Percentiles rank a stretch among this genome's conserved stretches.
phyloP scores from a whole-genome alignment of 2,329 filamentous ascomycete species.

The Verticillium dahliae region DNA sequence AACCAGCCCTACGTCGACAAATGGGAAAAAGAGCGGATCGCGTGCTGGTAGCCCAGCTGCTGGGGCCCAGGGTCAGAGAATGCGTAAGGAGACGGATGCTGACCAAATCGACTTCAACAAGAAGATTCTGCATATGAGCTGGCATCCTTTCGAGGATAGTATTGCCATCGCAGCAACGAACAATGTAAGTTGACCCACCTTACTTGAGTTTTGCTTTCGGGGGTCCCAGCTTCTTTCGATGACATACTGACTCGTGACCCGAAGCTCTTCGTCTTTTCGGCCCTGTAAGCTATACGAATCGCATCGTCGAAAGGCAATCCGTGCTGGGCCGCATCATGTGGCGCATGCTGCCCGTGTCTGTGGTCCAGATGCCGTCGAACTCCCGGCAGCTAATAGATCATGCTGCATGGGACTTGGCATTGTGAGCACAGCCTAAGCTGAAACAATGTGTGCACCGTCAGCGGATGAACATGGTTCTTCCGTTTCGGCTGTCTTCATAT shows the following conservation, averaged over 20 bases:
- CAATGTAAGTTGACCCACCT: slow-evolving; percentile 64
- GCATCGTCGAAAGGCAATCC: neutral
- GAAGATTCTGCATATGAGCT: slow-evolving; percentile 99
- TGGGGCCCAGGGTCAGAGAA: slow-evolving; percentile 73
- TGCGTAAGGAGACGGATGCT: slow-evolving; percentile 98
- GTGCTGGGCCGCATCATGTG: neutral
- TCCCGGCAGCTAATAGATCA: neutral
- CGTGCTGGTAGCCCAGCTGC: slow-evolving; percentile 82
- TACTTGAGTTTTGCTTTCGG: neutral
- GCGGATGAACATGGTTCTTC: neutral
- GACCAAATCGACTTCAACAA: slow-evolving; percentile 99
- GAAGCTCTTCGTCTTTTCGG: slow-evolving; percentile 73
- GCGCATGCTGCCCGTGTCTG: neutral
- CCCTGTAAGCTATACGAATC: slow-evolving; percentile 46
- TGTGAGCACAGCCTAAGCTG: neutral
- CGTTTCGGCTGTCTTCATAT: neutral
- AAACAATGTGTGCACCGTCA: neutral
- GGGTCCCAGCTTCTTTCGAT: too few species aligned
- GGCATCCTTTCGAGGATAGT: slow-evolving; percentile 99
- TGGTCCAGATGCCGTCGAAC: neutral
- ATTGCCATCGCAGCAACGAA: slow-evolving; percentile 99
- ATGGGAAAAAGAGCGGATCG: slow-evolving; percentile 81
- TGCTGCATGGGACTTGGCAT: neutral
- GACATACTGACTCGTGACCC: neutral
- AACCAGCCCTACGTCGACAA: slow-evolving; percentile 62